These are phyloP conservation scores for Brassica balearica DNA, from an alignment of 441 rosid genomes.

Conservation along the genomic window DNA sequence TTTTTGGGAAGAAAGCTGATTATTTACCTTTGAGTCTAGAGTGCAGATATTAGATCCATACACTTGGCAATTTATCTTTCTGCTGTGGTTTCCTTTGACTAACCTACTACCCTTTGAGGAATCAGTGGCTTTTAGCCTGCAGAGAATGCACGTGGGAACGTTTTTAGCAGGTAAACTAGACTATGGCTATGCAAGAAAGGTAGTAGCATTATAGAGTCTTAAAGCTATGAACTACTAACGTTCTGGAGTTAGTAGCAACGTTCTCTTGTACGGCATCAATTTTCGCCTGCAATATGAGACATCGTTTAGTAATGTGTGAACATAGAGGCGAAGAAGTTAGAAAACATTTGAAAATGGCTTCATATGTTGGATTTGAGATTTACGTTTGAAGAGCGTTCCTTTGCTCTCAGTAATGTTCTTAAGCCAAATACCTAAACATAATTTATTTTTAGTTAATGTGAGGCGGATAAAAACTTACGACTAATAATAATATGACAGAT, in stretches of 20 bases:
- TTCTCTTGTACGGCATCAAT: slow-evolving; percentile 26
- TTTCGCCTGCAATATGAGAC: slow-evolving; percentile 48
- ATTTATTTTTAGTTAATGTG: background rate
- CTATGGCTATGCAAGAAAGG: background rate
- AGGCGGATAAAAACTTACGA: background rate
- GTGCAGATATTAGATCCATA: slow-evolving; percentile 45
- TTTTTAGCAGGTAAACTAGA: slow-evolving; percentile 12
- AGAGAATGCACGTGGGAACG: slow-evolving; percentile 10
- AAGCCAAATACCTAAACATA: slow-evolving; percentile 57
- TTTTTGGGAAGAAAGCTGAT: background rate
- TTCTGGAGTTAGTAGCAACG: slow-evolving; percentile 40
- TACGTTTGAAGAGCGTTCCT: slow-evolving; percentile 53
- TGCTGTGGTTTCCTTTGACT: slow-evolving; percentile 41
- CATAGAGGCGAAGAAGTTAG: background rate
- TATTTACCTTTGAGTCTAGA: slow-evolving; percentile 53
- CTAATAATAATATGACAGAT: slow-evolving; percentile 4
- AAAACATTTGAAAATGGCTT: background rate
- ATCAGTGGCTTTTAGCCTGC: slow-evolving; percentile 35
- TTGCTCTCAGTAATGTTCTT: slow-evolving; percentile 66
- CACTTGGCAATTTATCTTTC: slow-evolving; percentile 31
- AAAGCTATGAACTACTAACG: slow-evolving; percentile 45
- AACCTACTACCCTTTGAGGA: slow-evolving; percentile 49
- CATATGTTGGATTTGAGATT: slow-evolving; percentile 24
- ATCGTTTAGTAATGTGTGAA: background rate
- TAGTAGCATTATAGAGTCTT: slow-evolving; percentile 10